Percentiles rank a stretch among this genome's conserved stretches.
Evolutionary conservation across 1,284 basidiomycete species (phyloP).

Genomic region (Sporisorium sorghi): DNA sequence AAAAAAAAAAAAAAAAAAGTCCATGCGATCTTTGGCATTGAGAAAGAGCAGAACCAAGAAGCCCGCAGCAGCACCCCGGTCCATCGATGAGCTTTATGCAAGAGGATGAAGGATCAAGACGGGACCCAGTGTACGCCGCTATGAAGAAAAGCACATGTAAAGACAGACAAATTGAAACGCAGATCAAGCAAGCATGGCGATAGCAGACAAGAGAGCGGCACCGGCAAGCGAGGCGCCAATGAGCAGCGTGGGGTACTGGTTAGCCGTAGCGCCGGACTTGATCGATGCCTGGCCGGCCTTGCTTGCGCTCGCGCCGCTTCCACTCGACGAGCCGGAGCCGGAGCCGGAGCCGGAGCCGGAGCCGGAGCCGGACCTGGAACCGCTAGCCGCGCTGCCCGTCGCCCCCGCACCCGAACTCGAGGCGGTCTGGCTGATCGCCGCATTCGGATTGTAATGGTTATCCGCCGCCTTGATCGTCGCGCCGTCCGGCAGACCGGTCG

Average conservation of each 20-base stretch:
- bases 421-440: constrained; percentile 25
- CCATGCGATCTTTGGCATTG: not conserved
- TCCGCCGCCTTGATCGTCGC: constrained; percentile 40
- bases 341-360: too few species aligned
- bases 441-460: constrained; percentile 29
- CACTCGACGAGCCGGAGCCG: too few species aligned
- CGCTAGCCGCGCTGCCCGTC: not conserved
- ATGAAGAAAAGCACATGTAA: not conserved
- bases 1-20: too few species aligned
- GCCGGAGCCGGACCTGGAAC: not conserved
- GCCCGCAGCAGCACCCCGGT: not conserved
- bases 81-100: not conserved
- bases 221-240: constrained; percentile 13
- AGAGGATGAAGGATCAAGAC: not conserved
- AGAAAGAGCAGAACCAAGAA: not conserved
- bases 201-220: constrained; percentile 15
- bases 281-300: constrained; percentile 2
- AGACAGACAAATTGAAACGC: too few species aligned
- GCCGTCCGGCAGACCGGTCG: constrained; percentile 53
- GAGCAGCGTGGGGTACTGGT: constrained; percentile 7
- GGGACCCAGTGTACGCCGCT: not conserved
- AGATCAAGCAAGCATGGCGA: constrained; percentile 32
- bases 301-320: not conserved
- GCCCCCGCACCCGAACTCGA: constrained; percentile 14
- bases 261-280: constrained; percentile 1